phyloP scores from a whole-genome alignment of 331 rosid species.

The Malus hybrid region DNA sequence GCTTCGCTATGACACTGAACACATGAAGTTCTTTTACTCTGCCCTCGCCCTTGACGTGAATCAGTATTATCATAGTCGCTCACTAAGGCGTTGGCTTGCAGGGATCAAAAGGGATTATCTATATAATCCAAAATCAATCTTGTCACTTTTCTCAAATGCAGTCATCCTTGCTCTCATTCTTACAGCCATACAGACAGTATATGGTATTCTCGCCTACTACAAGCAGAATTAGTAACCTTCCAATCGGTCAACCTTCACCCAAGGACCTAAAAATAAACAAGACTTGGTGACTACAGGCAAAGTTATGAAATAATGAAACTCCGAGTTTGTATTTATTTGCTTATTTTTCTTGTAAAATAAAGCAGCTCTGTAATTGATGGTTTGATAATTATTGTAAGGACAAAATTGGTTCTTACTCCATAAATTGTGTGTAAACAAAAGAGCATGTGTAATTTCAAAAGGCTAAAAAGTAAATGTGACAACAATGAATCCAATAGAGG shows the following conservation, averaged over 20 bases:
- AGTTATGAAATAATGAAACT: no score
- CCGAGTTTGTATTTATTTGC: no score
- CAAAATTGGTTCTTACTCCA: no score
- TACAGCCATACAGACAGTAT: neutral
- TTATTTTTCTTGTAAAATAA: no score
- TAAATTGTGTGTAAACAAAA: no score
- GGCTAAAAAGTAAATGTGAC: neutral
- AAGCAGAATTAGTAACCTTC: neutral
- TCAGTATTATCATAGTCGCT: rapidly evolving
- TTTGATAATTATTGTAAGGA: no score
- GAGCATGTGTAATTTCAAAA: no score
- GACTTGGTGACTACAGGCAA: no score
- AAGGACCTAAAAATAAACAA: no score
- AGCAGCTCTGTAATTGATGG: neutral
- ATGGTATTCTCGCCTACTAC: neutral
- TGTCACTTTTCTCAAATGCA: neutral
- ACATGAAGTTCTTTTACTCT: no score
- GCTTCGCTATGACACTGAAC: neutral
- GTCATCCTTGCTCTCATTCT: neutral
- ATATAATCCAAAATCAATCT: neutral
- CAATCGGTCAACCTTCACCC: no score
- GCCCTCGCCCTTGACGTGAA: rapidly evolving
- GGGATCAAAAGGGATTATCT: neutral
- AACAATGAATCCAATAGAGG: neutral
- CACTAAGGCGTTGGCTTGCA: neutral